Conservation (phyloP, 495 filamentous ascomycete species). For the Talaromyces liani region DNA sequence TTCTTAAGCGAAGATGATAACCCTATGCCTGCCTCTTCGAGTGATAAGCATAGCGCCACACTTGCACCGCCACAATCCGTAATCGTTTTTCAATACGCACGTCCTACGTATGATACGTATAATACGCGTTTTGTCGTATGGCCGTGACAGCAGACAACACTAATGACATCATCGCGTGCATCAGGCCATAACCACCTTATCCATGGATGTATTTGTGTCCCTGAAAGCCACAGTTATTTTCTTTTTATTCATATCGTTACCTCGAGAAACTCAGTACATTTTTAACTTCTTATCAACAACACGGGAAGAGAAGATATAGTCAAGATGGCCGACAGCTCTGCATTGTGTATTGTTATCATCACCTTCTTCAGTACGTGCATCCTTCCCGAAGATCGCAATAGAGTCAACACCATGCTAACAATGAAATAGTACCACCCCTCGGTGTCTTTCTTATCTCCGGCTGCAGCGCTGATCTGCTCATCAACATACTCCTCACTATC, state of each 20-base stretch:
- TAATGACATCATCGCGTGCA: neutral
- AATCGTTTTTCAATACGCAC: neutral
- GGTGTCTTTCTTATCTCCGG: slow-evolving; percentile 57
- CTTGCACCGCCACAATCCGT: neutral
- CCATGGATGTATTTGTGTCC: neutral
- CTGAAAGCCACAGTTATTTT: neutral
- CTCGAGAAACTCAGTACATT: neutral
- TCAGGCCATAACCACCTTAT: neutral
- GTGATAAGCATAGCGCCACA: neutral
- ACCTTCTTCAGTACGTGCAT: slow-evolving; percentile 50
- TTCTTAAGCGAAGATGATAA: no score
- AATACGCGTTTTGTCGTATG: neutral
- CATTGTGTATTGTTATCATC: slow-evolving; percentile 45
- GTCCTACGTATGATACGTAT: neutral
- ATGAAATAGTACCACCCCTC: slow-evolving; percentile 49
- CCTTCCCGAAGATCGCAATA: neutral
- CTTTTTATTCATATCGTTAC: neutral
- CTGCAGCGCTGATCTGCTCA: slow-evolving; percentile 55
- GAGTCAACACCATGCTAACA: slow-evolving; percentile 10
- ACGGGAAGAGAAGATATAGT: neutral
- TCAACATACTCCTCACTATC: slow-evolving; percentile 56
- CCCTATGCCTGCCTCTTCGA: neutral
- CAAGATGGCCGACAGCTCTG: slow-evolving; percentile 31
- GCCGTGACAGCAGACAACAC: neutral
- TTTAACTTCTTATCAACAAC: neutral